Percentiles rank a stretch among this genome's conserved stretches.
phyloP scores from a whole-genome alignment of 2,329 filamentous ascomycete genomes.

The Colletotrichum neosansevieriae region DNA sequence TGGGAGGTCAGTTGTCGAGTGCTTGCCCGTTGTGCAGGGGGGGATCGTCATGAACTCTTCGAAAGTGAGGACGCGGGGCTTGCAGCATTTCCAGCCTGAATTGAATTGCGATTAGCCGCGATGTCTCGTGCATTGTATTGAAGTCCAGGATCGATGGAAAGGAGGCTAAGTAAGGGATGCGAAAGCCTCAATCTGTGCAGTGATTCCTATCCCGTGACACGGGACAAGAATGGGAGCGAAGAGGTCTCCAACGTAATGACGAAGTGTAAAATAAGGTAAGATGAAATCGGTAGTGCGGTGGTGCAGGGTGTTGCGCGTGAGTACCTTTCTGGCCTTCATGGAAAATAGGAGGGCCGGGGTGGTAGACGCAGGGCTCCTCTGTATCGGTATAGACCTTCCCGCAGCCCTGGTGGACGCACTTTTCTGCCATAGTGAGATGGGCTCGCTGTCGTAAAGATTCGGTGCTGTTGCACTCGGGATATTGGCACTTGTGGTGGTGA shows the following conservation, averaged over 20 bases:
- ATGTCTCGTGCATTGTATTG: slow-evolving; percentile 22
- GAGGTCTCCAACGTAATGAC: slow-evolving; percentile 30
- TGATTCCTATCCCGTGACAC: not conserved
- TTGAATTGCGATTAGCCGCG: slow-evolving; percentile 35
- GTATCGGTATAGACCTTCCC: slow-evolving; percentile 87
- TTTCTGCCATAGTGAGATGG: slow-evolving; percentile 71
- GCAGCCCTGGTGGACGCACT: slow-evolving; percentile 97
- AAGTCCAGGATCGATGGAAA: not conserved
- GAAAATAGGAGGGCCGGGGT: slow-evolving; percentile 93
- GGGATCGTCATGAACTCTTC: slow-evolving; percentile 96
- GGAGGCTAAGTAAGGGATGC: slow-evolving; percentile 15
- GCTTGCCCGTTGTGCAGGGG: slow-evolving; percentile 92
- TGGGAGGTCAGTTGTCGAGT: slow-evolving; percentile 85
- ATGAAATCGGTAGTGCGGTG: slow-evolving; percentile 13
- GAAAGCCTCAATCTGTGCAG: slow-evolving; percentile 7
- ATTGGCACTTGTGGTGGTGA: not conserved
- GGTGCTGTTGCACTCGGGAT: not conserved
- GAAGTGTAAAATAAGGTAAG: slow-evolving; percentile 28
- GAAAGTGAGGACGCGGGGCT: slow-evolving; percentile 94
- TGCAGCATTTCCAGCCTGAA: slow-evolving; percentile 98
- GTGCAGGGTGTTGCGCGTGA: slow-evolving; percentile 21
- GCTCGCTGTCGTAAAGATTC: slow-evolving; percentile 33
- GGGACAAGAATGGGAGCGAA: slow-evolving; percentile 32
- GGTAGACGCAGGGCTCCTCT: slow-evolving; percentile 88
- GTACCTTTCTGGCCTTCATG: slow-evolving; percentile 98